A percentile compares a stretch with the other conserved stretches of the same genome.
Evolutionary conservation across 1,139 yeast genomes (phyloP).

Genomic region (Dujonia santamariae): DNA sequence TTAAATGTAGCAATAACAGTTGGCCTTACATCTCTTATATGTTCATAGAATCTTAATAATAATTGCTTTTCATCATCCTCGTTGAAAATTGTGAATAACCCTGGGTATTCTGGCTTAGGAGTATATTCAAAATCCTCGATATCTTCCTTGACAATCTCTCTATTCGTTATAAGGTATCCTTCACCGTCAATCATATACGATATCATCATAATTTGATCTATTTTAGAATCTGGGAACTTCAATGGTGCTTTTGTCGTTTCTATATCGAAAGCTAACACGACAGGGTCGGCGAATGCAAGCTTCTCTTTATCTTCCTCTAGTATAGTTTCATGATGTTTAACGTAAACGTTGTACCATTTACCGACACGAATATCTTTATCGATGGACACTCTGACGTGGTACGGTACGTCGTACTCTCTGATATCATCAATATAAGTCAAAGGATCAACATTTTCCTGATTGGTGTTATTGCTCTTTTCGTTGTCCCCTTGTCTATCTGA

Average conservation of each 20-base stretch:
- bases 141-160: constrained; percentile 92
- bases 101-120: constrained; percentile 95
- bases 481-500: constrained; percentile 14
- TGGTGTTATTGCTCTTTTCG: too few relatives aligned
- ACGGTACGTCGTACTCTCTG: constrained; percentile 94
- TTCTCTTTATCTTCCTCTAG: constrained; percentile 67
- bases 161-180: constrained; percentile 87
- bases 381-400: constrained; percentile 91
- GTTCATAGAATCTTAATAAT: constrained; percentile 79
- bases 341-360: constrained; percentile 88
- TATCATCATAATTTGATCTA: constrained; percentile 98
- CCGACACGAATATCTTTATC: constrained; percentile 87
- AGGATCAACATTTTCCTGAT: constrained; percentile 51
- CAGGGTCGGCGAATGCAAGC: constrained; percentile 96
- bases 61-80: constrained; percentile 82
- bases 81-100: constrained; percentile 84
- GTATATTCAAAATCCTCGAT: constrained; percentile 97
- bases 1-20: constrained; percentile 96
- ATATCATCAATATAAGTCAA: constrained; percentile 71
- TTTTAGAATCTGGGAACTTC: constrained; percentile 88
- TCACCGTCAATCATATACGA: constrained; percentile 99
- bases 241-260: constrained; percentile 97
- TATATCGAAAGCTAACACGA: constrained; percentile 93
- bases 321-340: constrained; percentile 52
- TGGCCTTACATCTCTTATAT: constrained; percentile 81